Evolutionary conservation across 305 asterid species (phyloP).

Genomic region (Solanum hybrid): DNA sequence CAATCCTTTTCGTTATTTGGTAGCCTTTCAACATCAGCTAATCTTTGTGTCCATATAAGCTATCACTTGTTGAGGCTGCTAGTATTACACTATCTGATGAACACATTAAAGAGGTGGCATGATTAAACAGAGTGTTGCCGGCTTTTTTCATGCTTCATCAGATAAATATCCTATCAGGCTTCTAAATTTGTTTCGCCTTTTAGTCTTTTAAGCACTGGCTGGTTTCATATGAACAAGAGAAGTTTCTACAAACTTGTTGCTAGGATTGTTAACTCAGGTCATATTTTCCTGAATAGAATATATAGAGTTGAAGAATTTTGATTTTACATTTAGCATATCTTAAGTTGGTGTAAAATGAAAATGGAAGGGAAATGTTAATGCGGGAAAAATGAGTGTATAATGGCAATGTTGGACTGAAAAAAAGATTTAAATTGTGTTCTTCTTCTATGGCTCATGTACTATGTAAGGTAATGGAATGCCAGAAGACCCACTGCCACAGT

Average conservation of each 20-base stretch:
- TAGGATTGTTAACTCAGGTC: not conserved
- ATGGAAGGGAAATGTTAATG: not conserved
- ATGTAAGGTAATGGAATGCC: not conserved
- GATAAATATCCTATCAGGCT: not conserved
- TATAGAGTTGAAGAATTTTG: not conserved
- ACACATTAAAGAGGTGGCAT: not conserved
- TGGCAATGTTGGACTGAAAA: not conserved
- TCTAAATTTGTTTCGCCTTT: not conserved
- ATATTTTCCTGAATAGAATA: not conserved
- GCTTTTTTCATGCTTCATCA: not conserved
- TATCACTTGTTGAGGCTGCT: not conserved
- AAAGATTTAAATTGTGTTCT: not conserved
- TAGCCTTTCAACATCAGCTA: not conserved
- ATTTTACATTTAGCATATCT: not conserved
- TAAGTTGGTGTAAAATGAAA: not conserved
- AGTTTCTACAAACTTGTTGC: not conserved
- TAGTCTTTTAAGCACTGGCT: not conserved
- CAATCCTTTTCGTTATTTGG: not conserved
- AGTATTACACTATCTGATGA: not conserved
- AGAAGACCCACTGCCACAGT: not conserved
- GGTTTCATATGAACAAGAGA: not conserved
- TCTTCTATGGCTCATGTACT: not conserved
- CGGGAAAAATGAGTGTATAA: not conserved
- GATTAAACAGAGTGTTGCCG: not conserved
- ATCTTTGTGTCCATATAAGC: not conserved